A percentile compares a stretch with the other conserved stretches of the same genome.
Evolutionary conservation across 1,284 basidiomycete species (phyloP).

Genomic region (Pholiota adiposa): DNA sequence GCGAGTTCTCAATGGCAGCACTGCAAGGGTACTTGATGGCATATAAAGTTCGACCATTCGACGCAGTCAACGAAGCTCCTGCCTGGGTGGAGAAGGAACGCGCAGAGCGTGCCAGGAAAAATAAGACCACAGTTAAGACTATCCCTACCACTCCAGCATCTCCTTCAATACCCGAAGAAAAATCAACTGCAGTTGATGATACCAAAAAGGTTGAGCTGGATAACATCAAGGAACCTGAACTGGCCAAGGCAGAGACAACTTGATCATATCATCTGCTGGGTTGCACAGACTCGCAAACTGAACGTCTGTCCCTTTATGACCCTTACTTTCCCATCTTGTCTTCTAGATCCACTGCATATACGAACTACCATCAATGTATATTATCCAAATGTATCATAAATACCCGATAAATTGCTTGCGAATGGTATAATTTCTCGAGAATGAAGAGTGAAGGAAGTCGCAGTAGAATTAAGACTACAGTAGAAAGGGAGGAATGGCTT

Average conservation of each 20-base stretch:
- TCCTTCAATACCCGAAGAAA: neutral
- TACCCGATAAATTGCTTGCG: neutral
- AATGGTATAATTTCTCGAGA: neutral
- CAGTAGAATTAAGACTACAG: neutral
- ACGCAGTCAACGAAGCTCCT: constrained; percentile 51
- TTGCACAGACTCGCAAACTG: neutral
- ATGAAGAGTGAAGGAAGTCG: no score
- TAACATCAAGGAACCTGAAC: neutral
- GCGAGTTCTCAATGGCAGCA: constrained; percentile 72
- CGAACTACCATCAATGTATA: neutral
- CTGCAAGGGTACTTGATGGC: constrained; percentile 79
- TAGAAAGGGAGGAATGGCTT: neutral
- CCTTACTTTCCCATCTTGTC: neutral
- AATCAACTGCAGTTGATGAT: neutral
- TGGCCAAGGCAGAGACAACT: neutral
- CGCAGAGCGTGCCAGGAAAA: constrained; percentile 17
- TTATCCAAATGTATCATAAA: neutral
- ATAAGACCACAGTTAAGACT: neutral
- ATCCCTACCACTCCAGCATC: neutral
- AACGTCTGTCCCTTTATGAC: neutral
- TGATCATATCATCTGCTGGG: neutral
- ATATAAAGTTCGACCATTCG: constrained; percentile 64
- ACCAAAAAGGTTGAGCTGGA: neutral
- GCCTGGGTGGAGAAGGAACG: constrained; percentile 51
- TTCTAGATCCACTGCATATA: neutral